Conservation (phyloP, 208 protist species). For the Leishmania turanica region DNA sequence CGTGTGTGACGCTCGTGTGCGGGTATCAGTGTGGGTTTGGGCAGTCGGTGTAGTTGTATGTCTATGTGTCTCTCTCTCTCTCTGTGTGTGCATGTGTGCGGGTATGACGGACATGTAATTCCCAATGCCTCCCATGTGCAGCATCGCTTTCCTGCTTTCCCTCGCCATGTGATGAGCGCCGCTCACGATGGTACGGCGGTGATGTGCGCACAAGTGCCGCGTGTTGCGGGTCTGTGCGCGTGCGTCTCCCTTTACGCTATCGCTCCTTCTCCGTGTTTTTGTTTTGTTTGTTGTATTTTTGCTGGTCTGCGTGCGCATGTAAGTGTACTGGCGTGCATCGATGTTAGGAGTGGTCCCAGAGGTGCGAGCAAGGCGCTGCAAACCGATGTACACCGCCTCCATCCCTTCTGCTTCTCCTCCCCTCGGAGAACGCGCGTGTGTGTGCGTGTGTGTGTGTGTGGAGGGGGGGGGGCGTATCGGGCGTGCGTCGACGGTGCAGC, state of each 20-base stretch:
- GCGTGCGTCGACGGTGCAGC: background rate
- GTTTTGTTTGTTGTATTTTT: background rate
- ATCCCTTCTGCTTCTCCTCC: no score
- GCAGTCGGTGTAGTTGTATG: conserved; percentile 1
- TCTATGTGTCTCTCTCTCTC: background rate
- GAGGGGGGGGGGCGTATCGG: background rate
- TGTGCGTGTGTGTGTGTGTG: background rate
- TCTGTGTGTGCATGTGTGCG: background rate
- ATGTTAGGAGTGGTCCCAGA: background rate
- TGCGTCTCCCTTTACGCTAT: background rate
- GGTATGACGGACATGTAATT: background rate
- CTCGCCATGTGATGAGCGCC: background rate
- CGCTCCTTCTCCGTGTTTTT: background rate
- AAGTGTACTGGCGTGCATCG: background rate
- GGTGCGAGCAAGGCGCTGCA: background rate
- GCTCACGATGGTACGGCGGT: background rate
- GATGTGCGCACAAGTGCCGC: background rate
- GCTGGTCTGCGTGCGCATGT: background rate
- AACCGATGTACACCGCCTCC: background rate
- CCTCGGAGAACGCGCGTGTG: background rate
- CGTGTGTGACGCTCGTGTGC: background rate
- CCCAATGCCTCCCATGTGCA: background rate
- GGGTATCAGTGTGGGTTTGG: background rate
- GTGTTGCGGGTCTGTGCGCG: background rate
- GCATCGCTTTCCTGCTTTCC: background rate